Conservation (phyloP, 78 protist species). For the Anaeramoeba flamelloides region DNA sequence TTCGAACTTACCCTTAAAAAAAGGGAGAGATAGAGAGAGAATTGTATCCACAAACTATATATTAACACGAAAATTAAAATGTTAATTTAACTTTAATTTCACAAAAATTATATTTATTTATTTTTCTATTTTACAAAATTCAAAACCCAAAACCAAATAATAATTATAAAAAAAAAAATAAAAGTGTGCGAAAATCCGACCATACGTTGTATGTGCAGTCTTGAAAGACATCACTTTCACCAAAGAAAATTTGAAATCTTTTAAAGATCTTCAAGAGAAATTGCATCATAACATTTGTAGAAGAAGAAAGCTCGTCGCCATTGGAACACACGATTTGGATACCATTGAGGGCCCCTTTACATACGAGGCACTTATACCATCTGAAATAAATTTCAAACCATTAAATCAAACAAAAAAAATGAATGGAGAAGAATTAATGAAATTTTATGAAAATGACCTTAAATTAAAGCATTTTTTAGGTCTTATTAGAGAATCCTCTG, state of each 20-base stretch:
- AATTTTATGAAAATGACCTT: conserved; percentile 20
- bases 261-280: conserved; percentile 93
- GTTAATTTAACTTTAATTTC: too few species aligned
- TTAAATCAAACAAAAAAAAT: conserved; percentile 5
- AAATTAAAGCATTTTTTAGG: conserved; percentile 41
- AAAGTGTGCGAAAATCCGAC: too few species aligned
- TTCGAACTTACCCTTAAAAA: too few species aligned
- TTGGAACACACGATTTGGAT: conserved; percentile 99
- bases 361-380: conserved; percentile 68
- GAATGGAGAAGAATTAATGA: conserved; percentile 33
- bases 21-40: too few species aligned
- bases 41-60: too few species aligned
- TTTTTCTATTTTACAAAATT: too few species aligned
- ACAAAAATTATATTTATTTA: too few species aligned
- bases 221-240: conserved; percentile 65
- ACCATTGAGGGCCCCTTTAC: conserved; percentile 72
- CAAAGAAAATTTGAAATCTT: conserved; percentile 45
- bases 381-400: conserved; percentile 56
- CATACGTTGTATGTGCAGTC: conserved; percentile 85
- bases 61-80: too few species aligned
- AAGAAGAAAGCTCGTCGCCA: conserved; percentile 83
- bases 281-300: conserved; percentile 71
- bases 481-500: conserved; percentile 21
- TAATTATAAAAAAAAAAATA: too few species aligned
- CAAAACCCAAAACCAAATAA: too few species aligned